Evolutionary conservation across 1,139 yeast species (phyloP).

Genomic region (Magnusiomyces sp.): DNA sequence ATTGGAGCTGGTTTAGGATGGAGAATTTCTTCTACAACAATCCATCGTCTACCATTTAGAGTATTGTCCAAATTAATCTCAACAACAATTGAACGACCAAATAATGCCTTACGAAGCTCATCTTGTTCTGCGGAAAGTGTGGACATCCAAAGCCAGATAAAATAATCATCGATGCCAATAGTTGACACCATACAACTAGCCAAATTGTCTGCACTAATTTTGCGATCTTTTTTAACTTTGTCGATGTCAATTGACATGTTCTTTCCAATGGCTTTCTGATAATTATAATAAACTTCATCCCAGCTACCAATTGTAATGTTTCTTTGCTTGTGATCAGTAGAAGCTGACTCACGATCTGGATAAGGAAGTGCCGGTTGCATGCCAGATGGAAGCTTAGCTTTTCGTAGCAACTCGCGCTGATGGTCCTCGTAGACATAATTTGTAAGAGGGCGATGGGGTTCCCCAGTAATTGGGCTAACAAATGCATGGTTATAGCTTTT

Average conservation of each 20-base stretch:
- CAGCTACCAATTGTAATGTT: conserved; percentile 6
- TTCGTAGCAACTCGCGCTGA: conserved; percentile 20
- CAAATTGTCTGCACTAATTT: conserved; percentile 13
- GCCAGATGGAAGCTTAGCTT: conserved; percentile 21
- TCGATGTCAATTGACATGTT: conserved; percentile 6
- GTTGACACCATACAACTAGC: conserved; percentile 50
- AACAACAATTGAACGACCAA: conserved; percentile 73
- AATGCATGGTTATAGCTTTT: conserved; percentile 32
- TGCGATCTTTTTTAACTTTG: conserved; percentile 9
- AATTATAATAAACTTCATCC: conserved; percentile 10
- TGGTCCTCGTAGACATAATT: conserved; percentile 27
- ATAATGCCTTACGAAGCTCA: conserved; percentile 50
- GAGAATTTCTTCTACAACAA: conserved; percentile 55
- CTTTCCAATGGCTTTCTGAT: conserved; percentile 6
- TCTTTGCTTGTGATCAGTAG: not conserved
- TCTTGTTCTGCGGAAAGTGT: conserved; percentile 72
- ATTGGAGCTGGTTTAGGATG: conserved; percentile 24
- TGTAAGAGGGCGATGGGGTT: conserved; percentile 23
- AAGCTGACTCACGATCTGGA: conserved; percentile 18
- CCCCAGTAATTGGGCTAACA: conserved; percentile 27
- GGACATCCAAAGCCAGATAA: conserved; percentile 87
- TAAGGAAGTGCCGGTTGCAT: conserved; percentile 24
- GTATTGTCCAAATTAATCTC: conserved; percentile 42
- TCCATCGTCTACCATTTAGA: conserved; percentile 62
- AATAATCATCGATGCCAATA: conserved; percentile 74